A percentile compares a stretch with the other conserved stretches of the same genome.
Conservation (phyloP, 495 filamentous ascomycete species). For the Parachaetomium inaequale region DNA sequence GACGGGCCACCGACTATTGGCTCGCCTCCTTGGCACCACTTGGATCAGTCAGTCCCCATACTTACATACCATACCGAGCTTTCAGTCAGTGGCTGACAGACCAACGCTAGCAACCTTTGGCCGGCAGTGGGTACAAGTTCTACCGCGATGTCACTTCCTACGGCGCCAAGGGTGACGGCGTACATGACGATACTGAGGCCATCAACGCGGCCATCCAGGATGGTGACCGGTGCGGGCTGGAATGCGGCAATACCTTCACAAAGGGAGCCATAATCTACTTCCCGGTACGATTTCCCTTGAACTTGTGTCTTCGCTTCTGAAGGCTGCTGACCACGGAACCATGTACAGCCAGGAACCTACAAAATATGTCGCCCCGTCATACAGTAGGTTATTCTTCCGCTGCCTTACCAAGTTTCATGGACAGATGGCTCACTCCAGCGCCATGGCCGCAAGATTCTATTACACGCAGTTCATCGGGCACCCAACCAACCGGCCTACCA, state of each 20-base stretch:
- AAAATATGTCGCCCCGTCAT: neutral
- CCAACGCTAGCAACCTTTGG: no score
- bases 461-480: slow-evolving; percentile 1
- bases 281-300: slow-evolving; percentile 49
- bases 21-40: neutral
- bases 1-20: neutral
- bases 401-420: no score
- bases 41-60: neutral
- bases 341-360: neutral
- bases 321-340: neutral
- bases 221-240: slow-evolving; percentile 66
- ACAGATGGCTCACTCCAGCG: no score
- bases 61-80: no score
- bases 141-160: slow-evolving; percentile 12
- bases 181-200: slow-evolving; percentile 66
- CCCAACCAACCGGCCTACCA: neutral
- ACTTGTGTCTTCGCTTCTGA: neutral
- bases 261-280: slow-evolving; percentile 71
- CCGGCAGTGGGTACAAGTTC: neutral
- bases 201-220: slow-evolving; percentile 74
- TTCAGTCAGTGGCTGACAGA: no score
- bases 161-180: neutral
- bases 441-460: neutral
- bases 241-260: slow-evolving; percentile 68
- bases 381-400: neutral